These are phyloP conservation scores for Tricholoma furcatifolium DNA, from an alignment of 768 basidiomycete species.

Conservation along the genomic window DNA sequence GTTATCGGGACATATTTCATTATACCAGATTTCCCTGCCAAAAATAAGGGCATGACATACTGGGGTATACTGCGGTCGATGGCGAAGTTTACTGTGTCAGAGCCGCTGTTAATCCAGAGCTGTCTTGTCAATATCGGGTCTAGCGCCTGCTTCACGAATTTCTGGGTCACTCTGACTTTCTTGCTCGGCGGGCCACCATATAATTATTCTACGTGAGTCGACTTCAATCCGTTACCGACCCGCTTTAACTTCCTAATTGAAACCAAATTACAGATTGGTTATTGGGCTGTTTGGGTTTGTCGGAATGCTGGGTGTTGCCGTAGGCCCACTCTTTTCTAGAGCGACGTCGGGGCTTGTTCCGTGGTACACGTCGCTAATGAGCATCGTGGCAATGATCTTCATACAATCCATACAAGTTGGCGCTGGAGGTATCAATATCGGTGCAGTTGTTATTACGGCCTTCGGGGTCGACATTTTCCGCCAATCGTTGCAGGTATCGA, in stretches of 20 bases:
- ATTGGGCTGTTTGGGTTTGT: conserved; percentile 75
- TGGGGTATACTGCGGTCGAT: conserved; percentile 66
- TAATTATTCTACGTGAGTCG: conserved; percentile 60
- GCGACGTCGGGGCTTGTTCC: conserved; percentile 66
- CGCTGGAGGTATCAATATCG: conserved; percentile 57
- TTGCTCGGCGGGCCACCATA: conserved; percentile 73
- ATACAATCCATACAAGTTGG: conserved; percentile 57
- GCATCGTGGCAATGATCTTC: conserved; percentile 38
- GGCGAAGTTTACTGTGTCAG: conserved; percentile 70
- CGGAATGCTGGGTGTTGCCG: conserved; percentile 64
- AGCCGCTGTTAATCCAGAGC: conserved; percentile 72
- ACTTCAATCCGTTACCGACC: conserved; percentile 22
- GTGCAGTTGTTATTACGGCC: conserved; percentile 56
- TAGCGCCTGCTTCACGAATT: conserved; percentile 54
- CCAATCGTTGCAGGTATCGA: conserved; percentile 60
- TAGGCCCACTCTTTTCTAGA: conserved; percentile 66
- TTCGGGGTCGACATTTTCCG: conserved; percentile 60
- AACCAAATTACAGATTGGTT: conserved; percentile 29
- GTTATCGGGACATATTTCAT: conserved; percentile 55
- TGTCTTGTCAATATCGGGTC: conserved; percentile 56
- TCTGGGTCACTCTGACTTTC: conserved; percentile 78
- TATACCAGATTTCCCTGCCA: conserved; percentile 79
- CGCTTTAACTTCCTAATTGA: background rate
- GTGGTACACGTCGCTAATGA: conserved; percentile 70
- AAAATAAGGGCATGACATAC: conserved; percentile 62